Evolutionary conservation across 345 rosid species (phyloP).

Genomic region (Hibiscus syriacus): DNA sequence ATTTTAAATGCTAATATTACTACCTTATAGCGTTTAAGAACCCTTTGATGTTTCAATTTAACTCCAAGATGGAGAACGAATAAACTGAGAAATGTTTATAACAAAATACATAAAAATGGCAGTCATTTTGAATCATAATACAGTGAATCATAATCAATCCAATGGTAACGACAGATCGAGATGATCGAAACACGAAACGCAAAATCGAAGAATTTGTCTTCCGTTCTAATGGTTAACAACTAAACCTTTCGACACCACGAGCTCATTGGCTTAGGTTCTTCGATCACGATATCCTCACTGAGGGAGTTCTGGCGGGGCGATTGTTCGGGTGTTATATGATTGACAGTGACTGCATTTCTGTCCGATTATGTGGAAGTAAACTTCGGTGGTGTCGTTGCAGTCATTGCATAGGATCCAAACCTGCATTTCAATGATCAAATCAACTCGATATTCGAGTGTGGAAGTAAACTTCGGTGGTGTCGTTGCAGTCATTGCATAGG

Average conservation of each 20-base stretch:
- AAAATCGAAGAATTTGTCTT: slow-evolving; percentile 4
- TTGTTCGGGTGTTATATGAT: slow-evolving; percentile 83
- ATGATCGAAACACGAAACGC: slow-evolving; percentile 3
- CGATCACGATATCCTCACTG: slow-evolving; percentile 27
- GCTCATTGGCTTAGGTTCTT: background rate
- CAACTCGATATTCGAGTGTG: slow-evolving; percentile 25
- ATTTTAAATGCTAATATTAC: background rate
- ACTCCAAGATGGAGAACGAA: slow-evolving; percentile 4
- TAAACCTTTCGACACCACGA: background rate
- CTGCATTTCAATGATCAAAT: slow-evolving; percentile 28
- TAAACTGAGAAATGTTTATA: slow-evolving; percentile 2
- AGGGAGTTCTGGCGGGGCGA: slow-evolving; percentile 79
- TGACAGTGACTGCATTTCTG: slow-evolving; percentile 91
- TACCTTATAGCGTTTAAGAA: background rate
- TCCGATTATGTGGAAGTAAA: slow-evolving; percentile 77
- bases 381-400: slow-evolving; percentile 94
- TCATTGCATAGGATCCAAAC: slow-evolving; percentile 97
- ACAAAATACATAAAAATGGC: background rate
- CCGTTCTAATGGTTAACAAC: background rate
- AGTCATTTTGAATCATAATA: slow-evolving; percentile 3
- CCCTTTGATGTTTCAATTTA: background rate
- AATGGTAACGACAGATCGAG: background rate
- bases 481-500: slow-evolving; percentile 93
- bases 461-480: slow-evolving; percentile 86
- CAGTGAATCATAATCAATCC: background rate